Evolutionary conservation across 78 protist species (phyloP).

Genomic region (Pigoraptor vietnamica): DNA sequence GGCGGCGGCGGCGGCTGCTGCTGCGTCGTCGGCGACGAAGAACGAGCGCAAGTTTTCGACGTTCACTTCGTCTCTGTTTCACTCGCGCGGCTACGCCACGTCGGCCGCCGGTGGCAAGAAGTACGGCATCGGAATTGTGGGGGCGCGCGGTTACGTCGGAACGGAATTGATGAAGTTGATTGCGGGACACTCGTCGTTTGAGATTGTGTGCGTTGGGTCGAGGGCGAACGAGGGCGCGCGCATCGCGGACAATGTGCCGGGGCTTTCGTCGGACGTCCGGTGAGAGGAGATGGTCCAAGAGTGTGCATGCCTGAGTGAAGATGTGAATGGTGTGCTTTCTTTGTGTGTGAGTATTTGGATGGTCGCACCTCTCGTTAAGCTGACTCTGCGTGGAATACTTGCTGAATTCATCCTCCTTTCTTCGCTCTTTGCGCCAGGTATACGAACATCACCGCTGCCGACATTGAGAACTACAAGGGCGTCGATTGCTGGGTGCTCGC

Average conservation of each 20-base stretch:
- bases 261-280: conserved; percentile 12
- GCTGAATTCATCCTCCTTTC: no score
- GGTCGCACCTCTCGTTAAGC: no score
- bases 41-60: not conserved
- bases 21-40: not conserved
- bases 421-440: not conserved
- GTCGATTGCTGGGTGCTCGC: conserved; percentile 67
- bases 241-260: conserved; percentile 44
- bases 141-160: conserved; percentile 74
- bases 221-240: conserved; percentile 44
- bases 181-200: conserved; percentile 25
- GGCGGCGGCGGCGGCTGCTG: not conserved
- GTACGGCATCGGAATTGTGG: conserved; percentile 49
- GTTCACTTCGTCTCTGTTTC: not conserved
- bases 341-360: no score
- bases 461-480: conserved; percentile 28
- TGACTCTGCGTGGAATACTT: no score
- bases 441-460: conserved; percentile 42
- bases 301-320: no score
- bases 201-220: conserved; percentile 46
- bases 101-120: not conserved
- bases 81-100: not conserved
- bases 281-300: no score
- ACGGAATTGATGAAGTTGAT: conserved; percentile 49
- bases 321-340: no score